Evolutionary conservation across 768 basidiomycete genomes (phyloP), one percentile per base, ranked within the genome.

Genomic region (Daedalea quercina): DNA sequence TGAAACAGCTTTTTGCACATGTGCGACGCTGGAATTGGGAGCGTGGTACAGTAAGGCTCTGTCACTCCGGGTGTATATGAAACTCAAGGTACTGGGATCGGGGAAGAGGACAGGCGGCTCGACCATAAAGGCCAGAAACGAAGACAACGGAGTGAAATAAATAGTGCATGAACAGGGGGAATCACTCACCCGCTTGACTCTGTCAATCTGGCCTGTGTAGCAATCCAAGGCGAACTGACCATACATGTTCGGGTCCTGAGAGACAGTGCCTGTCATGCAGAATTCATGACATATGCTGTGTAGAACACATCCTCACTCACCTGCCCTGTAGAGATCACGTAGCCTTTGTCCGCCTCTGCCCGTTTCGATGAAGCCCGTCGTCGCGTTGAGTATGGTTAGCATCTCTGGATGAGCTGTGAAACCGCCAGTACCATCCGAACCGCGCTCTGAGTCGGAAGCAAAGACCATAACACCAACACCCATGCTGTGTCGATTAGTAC

Each of bases 221-320:
- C 59, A 60, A 17, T 28, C 6, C 23, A 28, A 43, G 3, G 56
- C 56, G 25, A 60, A 60, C 1, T 53, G 47, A 15, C 44, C 44
- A 3, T 55, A 47, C n/a, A 57, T 41, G 6, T 34, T 20, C 7
- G 26, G 13, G 7, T 59, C 23, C 25, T 54, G 34, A 2, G 25
- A 23, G 1, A 8, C 13, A 2, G 50, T 44, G 15, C 40, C 54
- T 56, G 45, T 1, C 22, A 0, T 37, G 35, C 19, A 51, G 19
- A 28, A 37, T 22, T 48, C 7, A n/a, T 42, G 41, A 12, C 15
- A 19, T 15, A 47, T 31, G 12, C 15, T 11, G 23, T 12, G 24
- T 23, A n/a, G 2, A 15, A 26, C n/a, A n/a, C n/a, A n/a, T n/a
- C n/a, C n/a, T n/a, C 7, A 6, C 54, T 42, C 42, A 56, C 58